Conservation (phyloP, 2,329 filamentous ascomycete genomes). For the Lachnellula subtilissima region DNA sequence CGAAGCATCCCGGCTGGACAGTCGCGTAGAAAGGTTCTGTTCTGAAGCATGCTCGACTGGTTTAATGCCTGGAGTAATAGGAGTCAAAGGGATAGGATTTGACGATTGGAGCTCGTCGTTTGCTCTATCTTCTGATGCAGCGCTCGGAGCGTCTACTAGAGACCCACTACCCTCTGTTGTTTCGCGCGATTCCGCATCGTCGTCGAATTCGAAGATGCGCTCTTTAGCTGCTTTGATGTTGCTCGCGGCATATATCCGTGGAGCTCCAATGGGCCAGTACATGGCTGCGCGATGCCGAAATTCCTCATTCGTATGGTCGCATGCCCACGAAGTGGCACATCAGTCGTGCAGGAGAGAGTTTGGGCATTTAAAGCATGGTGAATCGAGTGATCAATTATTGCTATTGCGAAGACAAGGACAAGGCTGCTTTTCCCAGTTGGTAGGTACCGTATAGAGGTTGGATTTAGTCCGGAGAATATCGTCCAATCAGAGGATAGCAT, state of each 20-base stretch:
- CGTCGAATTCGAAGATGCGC: constrained; percentile 51
- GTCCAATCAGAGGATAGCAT: too few relatives aligned
- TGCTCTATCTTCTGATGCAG: constrained; percentile 19
- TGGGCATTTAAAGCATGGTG: constrained; percentile 1
- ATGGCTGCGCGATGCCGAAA: constrained; percentile 47
- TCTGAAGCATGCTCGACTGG: constrained; percentile 52
- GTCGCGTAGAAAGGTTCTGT: constrained; percentile 11
- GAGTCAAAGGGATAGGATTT: constrained; percentile 43
- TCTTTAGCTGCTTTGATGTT: constrained; percentile 53
- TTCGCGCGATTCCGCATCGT: constrained; percentile 48
- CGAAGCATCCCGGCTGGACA: constrained; percentile 11
- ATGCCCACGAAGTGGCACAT: constrained; percentile 27
- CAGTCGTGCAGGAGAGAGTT: background rate
- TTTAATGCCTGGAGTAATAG: constrained; percentile 52
- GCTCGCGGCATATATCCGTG: constrained; percentile 75
- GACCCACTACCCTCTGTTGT: constrained; percentile 34
- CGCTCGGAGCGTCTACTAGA: constrained; percentile 25
- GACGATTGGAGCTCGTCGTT: constrained; percentile 23
- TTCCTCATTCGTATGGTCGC: constrained; percentile 32
- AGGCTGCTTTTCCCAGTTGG: background rate
- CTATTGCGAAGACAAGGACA: background rate
- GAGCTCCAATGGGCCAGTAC: constrained; percentile 89
- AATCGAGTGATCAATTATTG: background rate
- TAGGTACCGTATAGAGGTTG: background rate
- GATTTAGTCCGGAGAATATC: background rate